Evolutionary conservation across 179 eudicot genomes (phyloP).

Genomic region (Actinidia chinensis): DNA sequence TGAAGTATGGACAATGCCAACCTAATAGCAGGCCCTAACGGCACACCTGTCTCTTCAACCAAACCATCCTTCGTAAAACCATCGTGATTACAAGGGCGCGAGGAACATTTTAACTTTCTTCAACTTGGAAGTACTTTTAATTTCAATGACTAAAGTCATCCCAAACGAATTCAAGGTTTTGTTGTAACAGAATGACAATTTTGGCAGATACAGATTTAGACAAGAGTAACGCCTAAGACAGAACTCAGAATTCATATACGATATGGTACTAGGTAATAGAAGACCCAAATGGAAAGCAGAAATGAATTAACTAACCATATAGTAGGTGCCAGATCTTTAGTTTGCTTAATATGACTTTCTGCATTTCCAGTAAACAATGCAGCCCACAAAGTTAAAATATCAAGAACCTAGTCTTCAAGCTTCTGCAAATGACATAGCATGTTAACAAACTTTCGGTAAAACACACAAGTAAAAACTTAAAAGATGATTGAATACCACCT

Average conservation of each 20-base stretch:
- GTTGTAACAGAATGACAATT: background rate
- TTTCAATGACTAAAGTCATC: background rate
- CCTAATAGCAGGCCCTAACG: no score
- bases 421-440: conserved; percentile 53
- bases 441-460: conserved; percentile 16
- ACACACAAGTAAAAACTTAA: conserved; percentile 12
- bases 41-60: background rate
- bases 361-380: conserved; percentile 68
- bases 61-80: background rate
- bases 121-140: background rate
- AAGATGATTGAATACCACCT: conserved; percentile 52
- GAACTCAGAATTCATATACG: background rate
- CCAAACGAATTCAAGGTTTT: background rate
- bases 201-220: background rate
- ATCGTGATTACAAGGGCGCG: no score
- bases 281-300: background rate
- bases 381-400: conserved; percentile 91
- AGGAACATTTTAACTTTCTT: background rate
- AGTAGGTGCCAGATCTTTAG: conserved; percentile 55
- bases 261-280: conserved; percentile 5
- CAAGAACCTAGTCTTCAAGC: conserved; percentile 92
- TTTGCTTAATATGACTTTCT: conserved; percentile 48
- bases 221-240: background rate
- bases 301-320: conserved; percentile 51
- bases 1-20: no score